These are phyloP conservation scores for Reticulascus tulasneorum DNA, from an alignment of 2,329 filamentous ascomycete genomes.

Conservation along the genomic window DNA sequence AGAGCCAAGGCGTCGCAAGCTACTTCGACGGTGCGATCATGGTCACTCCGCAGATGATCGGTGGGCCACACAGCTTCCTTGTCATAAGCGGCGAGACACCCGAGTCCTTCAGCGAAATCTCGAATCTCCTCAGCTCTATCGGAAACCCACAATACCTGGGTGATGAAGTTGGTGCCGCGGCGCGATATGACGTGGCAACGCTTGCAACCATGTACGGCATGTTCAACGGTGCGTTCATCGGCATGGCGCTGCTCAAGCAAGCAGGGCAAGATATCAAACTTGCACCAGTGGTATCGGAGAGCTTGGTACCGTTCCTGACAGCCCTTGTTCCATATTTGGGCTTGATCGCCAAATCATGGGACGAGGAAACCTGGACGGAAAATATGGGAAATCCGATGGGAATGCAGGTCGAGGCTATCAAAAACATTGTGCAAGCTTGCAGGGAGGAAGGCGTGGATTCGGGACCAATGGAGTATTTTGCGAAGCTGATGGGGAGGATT, in stretches of 20 bases:
- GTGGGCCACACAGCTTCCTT: conserved; percentile 17
- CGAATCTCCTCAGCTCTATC: conserved; percentile 13
- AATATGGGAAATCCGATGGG: conserved; percentile 20
- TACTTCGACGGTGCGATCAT: conserved; percentile 26
- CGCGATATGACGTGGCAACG: conserved; percentile 20
- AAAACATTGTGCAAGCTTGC: conserved; percentile 19
- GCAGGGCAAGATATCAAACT: conserved; percentile 7
- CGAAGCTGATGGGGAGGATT: conserved; percentile 10
- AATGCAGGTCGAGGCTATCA: conserved; percentile 20
- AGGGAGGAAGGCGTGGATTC: conserved; percentile 19
- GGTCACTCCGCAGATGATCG: conserved; percentile 23
- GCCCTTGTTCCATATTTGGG: conserved; percentile 21
- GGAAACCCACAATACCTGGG: conserved; percentile 16
- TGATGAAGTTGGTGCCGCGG: conserved; percentile 16
- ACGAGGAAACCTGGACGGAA: conserved; percentile 18
- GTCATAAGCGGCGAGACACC: conserved; percentile 18
- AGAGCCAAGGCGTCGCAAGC: conserved; percentile 6
- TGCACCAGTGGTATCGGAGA: not conserved
- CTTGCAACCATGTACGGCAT: conserved; percentile 24
- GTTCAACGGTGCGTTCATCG: conserved; percentile 20
- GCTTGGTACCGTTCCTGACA: conserved; percentile 18
- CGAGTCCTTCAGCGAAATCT: conserved; percentile 4
- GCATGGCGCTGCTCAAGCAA: conserved; percentile 19
- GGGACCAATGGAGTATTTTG: not conserved
- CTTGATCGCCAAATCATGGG: conserved; percentile 16